Evolutionary conservation across 1,284 basidiomycete species (phyloP).

Genomic region (Leccinum pachyderme): DNA sequence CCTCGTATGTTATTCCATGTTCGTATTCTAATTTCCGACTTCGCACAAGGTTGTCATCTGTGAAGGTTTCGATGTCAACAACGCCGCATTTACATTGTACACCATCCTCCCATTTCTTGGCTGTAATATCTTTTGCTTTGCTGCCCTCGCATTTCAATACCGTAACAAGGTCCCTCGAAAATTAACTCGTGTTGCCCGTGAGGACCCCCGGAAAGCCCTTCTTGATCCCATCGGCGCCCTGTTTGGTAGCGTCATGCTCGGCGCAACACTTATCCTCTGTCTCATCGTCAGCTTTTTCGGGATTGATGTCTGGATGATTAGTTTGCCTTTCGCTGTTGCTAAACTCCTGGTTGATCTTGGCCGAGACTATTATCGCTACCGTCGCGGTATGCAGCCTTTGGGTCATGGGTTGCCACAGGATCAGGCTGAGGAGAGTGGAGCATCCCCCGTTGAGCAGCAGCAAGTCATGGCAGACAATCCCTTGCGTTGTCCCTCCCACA

Average conservation of each 20-base stretch:
- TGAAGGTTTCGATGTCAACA: slow-evolving; percentile 59
- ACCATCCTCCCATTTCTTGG: slow-evolving; percentile 69
- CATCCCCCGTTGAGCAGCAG: background rate
- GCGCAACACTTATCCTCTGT: slow-evolving; percentile 47
- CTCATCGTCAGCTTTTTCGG: slow-evolving; percentile 57
- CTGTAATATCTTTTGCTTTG: slow-evolving; percentile 54
- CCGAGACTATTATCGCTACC: slow-evolving; percentile 54
- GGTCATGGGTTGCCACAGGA: slow-evolving; percentile 8
- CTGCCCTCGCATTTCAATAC: slow-evolving; percentile 56
- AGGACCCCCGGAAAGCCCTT: slow-evolving; percentile 47
- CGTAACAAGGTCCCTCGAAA: slow-evolving; percentile 48
- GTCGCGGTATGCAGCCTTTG: slow-evolving; percentile 25
- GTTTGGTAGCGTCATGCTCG: slow-evolving; percentile 52
- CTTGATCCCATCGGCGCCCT: slow-evolving; percentile 49
- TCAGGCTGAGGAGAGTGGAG: background rate
- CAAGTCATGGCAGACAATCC: background rate
- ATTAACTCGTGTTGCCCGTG: slow-evolving; percentile 39
- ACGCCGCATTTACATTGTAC: slow-evolving; percentile 68
- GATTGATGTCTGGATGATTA: slow-evolving; percentile 78
- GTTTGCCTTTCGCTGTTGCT: slow-evolving; percentile 79
- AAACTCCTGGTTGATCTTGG: slow-evolving; percentile 69
- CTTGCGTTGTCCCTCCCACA: background rate
- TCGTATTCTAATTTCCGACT: background rate
- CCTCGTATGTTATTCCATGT: background rate
- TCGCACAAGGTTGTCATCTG: slow-evolving; percentile 50